Conservation (phyloP, 768 basidiomycete species). For the Myochromella boudieri region DNA sequence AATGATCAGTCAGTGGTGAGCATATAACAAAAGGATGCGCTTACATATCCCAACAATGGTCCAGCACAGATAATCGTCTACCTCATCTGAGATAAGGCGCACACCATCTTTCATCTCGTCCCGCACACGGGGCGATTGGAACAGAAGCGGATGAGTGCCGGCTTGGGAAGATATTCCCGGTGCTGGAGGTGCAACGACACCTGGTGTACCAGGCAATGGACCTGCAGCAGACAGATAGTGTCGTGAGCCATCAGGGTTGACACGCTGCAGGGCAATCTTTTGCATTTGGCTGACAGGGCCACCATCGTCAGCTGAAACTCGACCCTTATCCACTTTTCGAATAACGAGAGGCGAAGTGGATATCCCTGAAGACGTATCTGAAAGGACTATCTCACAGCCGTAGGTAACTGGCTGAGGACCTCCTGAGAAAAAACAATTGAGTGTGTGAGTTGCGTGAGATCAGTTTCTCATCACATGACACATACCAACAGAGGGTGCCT, state of each 20-base stretch:
- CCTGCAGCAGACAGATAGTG: conserved; percentile 90
- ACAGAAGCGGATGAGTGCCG: conserved; percentile 79
- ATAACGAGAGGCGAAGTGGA: conserved; percentile 84
- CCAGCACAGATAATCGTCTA: conserved; percentile 96
- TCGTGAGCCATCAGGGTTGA: conserved; percentile 78
- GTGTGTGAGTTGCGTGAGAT: conserved; percentile 37
- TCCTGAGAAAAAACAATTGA: conserved; percentile 36
- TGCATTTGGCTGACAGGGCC: conserved; percentile 97
- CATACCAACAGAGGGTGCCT: conserved; percentile 64
- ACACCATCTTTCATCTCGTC: conserved; percentile 82
- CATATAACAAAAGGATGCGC: conserved; percentile 25
- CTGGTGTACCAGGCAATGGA: conserved; percentile 75
- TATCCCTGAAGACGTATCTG: conserved; percentile 83
- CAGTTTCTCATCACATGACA: conserved; percentile 52
- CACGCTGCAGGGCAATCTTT: conserved; percentile 87
- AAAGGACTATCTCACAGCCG: conserved; percentile 84
- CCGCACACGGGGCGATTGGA: conserved; percentile 75
- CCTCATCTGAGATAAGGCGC: conserved; percentile 77
- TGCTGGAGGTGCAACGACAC: conserved; percentile 64
- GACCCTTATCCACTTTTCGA: conserved; percentile 90
- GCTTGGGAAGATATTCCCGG: conserved; percentile 75
- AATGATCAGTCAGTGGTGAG: conserved; percentile 1
- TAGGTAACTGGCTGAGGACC: conserved; percentile 88
- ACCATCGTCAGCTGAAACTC: conserved; percentile 83
- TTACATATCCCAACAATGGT: conserved; percentile 93